phyloP scores from a whole-genome alignment of 208 protist genomes.

The Crithidia expoeki region DNA sequence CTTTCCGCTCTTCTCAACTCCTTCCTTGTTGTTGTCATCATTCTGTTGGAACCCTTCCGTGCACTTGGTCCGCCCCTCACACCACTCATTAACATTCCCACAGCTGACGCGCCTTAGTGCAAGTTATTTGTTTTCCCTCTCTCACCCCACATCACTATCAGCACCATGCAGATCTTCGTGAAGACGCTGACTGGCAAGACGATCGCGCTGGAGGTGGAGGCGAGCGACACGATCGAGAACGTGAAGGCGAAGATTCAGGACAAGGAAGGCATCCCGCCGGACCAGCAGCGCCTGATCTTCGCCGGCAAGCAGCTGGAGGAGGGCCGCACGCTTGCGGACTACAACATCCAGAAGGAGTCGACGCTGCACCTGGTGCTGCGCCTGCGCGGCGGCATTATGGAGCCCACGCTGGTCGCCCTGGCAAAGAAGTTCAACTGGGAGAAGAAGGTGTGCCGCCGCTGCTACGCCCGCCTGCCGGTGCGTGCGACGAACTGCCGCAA shows the following conservation, averaged over 20 bases:
- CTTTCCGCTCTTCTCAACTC: too few species aligned
- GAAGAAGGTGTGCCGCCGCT: conserved; percentile 97
- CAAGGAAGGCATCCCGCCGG: conserved; percentile 97
- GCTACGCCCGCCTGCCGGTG: conserved; percentile 94
- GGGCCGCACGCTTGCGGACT: conserved; percentile 97
- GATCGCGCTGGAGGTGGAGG: conserved; percentile 98
- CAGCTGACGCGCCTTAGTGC: conserved; percentile 8
- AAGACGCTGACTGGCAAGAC: conserved; percentile 98
- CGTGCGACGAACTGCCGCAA: conserved; percentile 99
- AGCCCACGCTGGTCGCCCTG: conserved; percentile 97
- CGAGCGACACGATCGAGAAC: conserved; percentile 96
- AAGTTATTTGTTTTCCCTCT: background rate
- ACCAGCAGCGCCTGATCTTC: conserved; percentile 95
- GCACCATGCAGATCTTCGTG: conserved; percentile 96
- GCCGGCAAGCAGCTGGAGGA: conserved; percentile 99
- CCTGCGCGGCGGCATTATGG: conserved; percentile 94
- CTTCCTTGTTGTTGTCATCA: too few species aligned
- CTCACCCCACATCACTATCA: conserved; percentile 56
- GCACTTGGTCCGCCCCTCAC: too few species aligned
- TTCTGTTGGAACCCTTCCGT: too few species aligned
- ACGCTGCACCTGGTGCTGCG: conserved; percentile 99
- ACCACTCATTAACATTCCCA: conserved; percentile 5
- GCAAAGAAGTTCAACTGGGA: conserved; percentile 99
- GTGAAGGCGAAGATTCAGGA: conserved; percentile 99
- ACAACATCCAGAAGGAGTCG: conserved; percentile 99